phyloP scores from a whole-genome alignment of 805 yeast species.

The Jamesozyma hellenica region DNA sequence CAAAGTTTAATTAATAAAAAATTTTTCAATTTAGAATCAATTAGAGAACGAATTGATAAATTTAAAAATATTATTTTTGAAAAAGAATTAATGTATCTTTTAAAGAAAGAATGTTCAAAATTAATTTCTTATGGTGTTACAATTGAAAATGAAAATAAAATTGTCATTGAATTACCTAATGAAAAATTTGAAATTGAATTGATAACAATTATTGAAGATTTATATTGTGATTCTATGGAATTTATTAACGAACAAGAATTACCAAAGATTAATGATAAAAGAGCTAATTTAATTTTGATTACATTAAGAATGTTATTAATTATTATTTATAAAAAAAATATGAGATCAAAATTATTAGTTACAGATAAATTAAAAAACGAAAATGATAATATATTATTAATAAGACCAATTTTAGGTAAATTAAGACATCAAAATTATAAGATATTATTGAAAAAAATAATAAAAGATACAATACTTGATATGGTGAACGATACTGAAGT shows the following conservation, averaged over 20 bases:
- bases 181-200: conserved; percentile 64
- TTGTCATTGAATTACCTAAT: conserved; percentile 54
- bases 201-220: conserved; percentile 1
- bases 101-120: conserved; percentile 64
- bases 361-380: conserved; percentile 1
- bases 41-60: conserved; percentile 48
- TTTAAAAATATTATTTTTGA: conserved; percentile 77
- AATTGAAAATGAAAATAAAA: conserved; percentile 51
- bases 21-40: conserved; percentile 16
- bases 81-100: conserved; percentile 73
- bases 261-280: conserved; percentile 33
- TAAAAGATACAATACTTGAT: conserved; percentile 20
- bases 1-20: conserved; percentile 34
- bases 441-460: conserved; percentile 18
- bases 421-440: conserved; percentile 27
- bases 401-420: conserved; percentile 27
- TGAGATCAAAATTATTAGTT: conserved; percentile 18
- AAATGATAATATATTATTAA: conserved; percentile 12
- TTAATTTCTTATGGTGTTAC: conserved; percentile 61
- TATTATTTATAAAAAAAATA: conserved; percentile 32
- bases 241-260: conserved; percentile 34
- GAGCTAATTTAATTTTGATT: conserved; percentile 30
- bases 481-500: conserved; percentile 11
- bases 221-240: no score
- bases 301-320: conserved; percentile 30